These are phyloP conservation scores for Yarrowia bubula DNA, from an alignment of 805 yeast genomes.

Conservation along the genomic window DNA sequence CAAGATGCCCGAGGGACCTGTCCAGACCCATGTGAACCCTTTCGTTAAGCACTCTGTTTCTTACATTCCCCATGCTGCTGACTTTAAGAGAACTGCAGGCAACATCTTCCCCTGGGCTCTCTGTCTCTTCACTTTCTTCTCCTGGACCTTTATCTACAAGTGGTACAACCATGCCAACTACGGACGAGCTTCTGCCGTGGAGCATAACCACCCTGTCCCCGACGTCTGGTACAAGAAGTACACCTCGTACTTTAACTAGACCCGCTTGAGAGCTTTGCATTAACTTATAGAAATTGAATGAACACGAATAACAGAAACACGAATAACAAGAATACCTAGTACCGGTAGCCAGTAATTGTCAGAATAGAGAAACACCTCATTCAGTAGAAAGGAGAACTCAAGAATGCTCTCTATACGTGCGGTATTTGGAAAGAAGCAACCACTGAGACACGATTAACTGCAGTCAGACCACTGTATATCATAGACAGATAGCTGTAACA, in stretches of 20 bases:
- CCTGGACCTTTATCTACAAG: conserved; percentile 25
- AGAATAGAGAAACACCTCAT: no score
- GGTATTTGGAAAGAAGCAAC: no score
- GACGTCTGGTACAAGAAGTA: conserved; percentile 22
- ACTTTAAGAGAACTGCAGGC: conserved; percentile 10
- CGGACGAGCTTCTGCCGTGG: conserved; percentile 21
- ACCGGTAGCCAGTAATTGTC: not conserved
- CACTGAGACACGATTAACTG: no score
- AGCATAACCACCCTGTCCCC: conserved; percentile 12
- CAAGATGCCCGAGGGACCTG: not conserved
- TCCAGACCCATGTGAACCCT: conserved; percentile 4
- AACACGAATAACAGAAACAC: no score
- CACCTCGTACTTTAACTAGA: conserved; percentile 8
- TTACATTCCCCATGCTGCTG: not conserved
- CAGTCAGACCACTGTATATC: no score
- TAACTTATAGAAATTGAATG: conserved; percentile 6
- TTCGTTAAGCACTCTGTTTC: conserved; percentile 13
- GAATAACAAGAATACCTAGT: no score
- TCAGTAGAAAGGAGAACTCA: no score
- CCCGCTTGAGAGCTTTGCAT: not conserved
- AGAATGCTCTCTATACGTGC: no score
- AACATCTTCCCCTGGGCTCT: conserved; percentile 8
- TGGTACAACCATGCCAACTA: conserved; percentile 22
- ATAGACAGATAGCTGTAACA: no score
- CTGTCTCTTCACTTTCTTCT: not conserved